A percentile compares a stretch with the other conserved stretches of the same genome.
Evolutionary conservation across 148 eudicot genomes (phyloP).

Genomic region (Vaccinium darrowii): DNA sequence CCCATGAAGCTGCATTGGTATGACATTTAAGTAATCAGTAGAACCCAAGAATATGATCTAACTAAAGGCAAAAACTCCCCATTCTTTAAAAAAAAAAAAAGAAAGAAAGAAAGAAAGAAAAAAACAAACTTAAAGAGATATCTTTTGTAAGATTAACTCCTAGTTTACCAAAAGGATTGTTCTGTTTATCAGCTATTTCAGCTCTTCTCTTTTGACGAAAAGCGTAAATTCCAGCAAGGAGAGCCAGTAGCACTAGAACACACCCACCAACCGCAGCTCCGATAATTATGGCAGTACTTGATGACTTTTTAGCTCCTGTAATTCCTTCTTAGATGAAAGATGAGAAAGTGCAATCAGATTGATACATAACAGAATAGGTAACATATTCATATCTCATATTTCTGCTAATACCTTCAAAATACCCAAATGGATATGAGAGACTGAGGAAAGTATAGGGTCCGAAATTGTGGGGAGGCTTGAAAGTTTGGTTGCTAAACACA

Average conservation of each 20-base stretch:
- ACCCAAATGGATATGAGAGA: slow-evolving; percentile 26
- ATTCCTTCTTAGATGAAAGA: slow-evolving; percentile 13
- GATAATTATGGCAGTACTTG: slow-evolving; percentile 37
- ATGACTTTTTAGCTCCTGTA: slow-evolving; percentile 29
- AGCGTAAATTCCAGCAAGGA: slow-evolving; percentile 59
- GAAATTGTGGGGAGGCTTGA: slow-evolving; percentile 46
- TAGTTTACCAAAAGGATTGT: slow-evolving; percentile 59
- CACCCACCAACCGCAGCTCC: slow-evolving; percentile 49
- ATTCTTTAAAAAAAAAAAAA: background rate
- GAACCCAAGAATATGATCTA: background rate
- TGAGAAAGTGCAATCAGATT: slow-evolving; percentile 1
- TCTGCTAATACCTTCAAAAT: slow-evolving; percentile 36
- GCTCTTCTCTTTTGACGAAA: slow-evolving; percentile 57
- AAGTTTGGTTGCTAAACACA: slow-evolving; percentile 68
- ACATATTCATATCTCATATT: background rate
- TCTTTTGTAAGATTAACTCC: slow-evolving; percentile 1
- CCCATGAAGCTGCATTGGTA: slow-evolving; percentile 68
- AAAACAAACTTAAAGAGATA: background rate
- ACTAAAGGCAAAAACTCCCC: background rate
- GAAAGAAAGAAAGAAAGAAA: too few species aligned
- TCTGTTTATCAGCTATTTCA: slow-evolving; percentile 43
- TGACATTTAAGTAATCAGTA: background rate
- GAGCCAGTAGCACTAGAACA: slow-evolving; percentile 40
- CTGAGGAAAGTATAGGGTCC: slow-evolving; percentile 69
- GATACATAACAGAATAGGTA: background rate